These are phyloP conservation scores for Podaxis sp. DNA, from an alignment of 768 basidiomycete species.

Conservation along the genomic window DNA sequence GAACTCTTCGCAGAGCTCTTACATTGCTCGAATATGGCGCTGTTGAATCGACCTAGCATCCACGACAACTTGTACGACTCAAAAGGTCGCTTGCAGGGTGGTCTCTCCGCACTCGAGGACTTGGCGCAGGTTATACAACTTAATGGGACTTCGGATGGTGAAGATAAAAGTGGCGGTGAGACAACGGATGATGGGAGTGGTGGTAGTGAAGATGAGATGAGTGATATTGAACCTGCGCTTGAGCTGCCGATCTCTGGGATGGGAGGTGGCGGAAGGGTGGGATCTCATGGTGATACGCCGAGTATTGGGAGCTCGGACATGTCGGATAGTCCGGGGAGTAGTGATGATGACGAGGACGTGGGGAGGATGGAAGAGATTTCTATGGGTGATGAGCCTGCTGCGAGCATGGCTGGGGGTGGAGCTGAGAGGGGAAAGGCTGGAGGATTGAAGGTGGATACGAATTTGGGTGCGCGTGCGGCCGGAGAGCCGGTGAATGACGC, in stretches of 20 bases:
- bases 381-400: constrained; percentile 61
- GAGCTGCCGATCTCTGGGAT: constrained; percentile 63
- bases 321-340: constrained; percentile 74
- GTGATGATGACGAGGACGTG: constrained; percentile 62
- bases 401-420: background rate
- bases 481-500: background rate
- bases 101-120: constrained; percentile 79
- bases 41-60: constrained; percentile 79
- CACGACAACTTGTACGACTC: constrained; percentile 73
- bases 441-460: constrained; percentile 6
- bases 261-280: constrained; percentile 26
- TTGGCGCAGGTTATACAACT: constrained; percentile 82
- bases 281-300: constrained; percentile 80
- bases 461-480: background rate
- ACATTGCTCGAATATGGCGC: constrained; percentile 97
- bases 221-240: constrained; percentile 51
- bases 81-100: constrained; percentile 86
- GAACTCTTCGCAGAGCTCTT: constrained; percentile 96
- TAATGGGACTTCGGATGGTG: constrained; percentile 46
- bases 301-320: constrained; percentile 69
- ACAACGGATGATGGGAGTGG: constrained; percentile 58
- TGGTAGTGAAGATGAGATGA: constrained; percentile 7
- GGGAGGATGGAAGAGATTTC: constrained; percentile 73
- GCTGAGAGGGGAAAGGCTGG: background rate
- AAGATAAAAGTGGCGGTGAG: constrained; percentile 40